phyloP scores from a whole-genome alignment of 257 asterid species.

The Gentiana macrophylla region DNA sequence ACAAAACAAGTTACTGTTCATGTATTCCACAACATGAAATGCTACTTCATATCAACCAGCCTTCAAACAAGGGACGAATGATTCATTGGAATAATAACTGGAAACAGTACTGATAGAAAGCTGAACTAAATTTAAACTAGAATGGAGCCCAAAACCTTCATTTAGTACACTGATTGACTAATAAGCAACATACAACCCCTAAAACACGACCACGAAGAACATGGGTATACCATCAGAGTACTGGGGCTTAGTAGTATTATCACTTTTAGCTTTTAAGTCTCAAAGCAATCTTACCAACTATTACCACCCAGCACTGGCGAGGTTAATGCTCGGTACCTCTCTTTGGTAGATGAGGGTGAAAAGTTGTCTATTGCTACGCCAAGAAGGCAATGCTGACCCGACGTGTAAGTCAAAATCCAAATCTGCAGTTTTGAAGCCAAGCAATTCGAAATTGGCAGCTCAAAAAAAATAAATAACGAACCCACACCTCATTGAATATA shows the following conservation, averaged over 20 bases:
- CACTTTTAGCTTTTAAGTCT: slow-evolving; percentile 78
- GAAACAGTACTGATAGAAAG: too few species aligned
- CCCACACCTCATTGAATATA: slow-evolving; percentile 65
- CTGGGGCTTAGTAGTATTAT: slow-evolving; percentile 44
- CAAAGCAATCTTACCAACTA: slow-evolving; percentile 99
- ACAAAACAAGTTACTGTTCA: background rate
- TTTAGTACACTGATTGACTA: slow-evolving; percentile 29
- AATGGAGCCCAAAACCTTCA: slow-evolving; percentile 29
- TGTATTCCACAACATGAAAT: background rate
- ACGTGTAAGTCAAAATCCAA: slow-evolving; percentile 81
- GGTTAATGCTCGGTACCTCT: slow-evolving; percentile 94
- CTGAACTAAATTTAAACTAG: slow-evolving; percentile 6
- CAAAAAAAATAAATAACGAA: slow-evolving; percentile 81
- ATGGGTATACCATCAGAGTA: slow-evolving; percentile 49
- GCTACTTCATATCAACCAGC: background rate
- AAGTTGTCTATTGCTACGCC: slow-evolving; percentile 94
- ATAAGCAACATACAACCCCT: slow-evolving; percentile 27
- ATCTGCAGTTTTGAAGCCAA: slow-evolving; percentile 99
- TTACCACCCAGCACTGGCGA: slow-evolving; percentile 81
- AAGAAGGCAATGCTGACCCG: slow-evolving; percentile 92
- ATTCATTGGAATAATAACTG: too few species aligned
- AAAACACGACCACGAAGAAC: slow-evolving; percentile 39
- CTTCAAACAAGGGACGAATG: slow-evolving; percentile 1
- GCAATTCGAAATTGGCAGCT: slow-evolving; percentile 97
- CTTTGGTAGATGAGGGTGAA: slow-evolving; percentile 80